phyloP scores from a whole-genome alignment of 1,284 basidiomycete genomes.

The Moniliella sp. region DNA sequence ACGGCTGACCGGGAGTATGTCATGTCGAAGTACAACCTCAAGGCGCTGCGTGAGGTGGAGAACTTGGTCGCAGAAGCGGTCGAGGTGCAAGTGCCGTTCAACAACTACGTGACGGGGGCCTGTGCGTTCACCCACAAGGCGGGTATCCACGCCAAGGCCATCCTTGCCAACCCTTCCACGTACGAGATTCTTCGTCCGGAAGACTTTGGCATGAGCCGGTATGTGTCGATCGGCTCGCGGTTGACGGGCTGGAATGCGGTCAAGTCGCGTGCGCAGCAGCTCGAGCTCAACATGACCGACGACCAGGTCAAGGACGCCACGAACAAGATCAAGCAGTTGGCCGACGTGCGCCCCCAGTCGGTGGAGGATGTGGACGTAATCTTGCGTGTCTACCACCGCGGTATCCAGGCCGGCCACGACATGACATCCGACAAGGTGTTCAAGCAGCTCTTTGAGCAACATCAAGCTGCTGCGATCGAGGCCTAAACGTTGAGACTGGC shows the following conservation, averaged over 20 bases:
- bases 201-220: constrained; percentile 90
- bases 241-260: constrained; percentile 95
- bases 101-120: constrained; percentile 70
- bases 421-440: constrained; percentile 5
- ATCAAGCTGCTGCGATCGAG: too few relatives aligned
- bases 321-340: constrained; percentile 96
- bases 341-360: constrained; percentile 87
- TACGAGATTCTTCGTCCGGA: constrained; percentile 45
- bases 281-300: constrained; percentile 63
- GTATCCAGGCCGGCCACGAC: constrained; percentile 12
- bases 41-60: constrained; percentile 92
- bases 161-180: constrained; percentile 95
- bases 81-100: constrained; percentile 91
- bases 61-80: constrained; percentile 97
- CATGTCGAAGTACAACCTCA: constrained; percentile 95
- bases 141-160: constrained; percentile 98
- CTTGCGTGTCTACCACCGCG: constrained; percentile 46
- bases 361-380: constrained; percentile 98
- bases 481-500: too few relatives aligned
- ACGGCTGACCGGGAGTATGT: constrained; percentile 69
- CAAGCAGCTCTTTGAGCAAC: constrained; percentile 6
- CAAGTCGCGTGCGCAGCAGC: constrained; percentile 94
- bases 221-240: constrained; percentile 94
- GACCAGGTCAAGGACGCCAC: constrained; percentile 82
- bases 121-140: constrained; percentile 99